Evolutionary conservation across 805 yeast genomes (phyloP), one percentile per base, ranked within the genome.

Genomic region (Huiozyma naganishii): DNA sequence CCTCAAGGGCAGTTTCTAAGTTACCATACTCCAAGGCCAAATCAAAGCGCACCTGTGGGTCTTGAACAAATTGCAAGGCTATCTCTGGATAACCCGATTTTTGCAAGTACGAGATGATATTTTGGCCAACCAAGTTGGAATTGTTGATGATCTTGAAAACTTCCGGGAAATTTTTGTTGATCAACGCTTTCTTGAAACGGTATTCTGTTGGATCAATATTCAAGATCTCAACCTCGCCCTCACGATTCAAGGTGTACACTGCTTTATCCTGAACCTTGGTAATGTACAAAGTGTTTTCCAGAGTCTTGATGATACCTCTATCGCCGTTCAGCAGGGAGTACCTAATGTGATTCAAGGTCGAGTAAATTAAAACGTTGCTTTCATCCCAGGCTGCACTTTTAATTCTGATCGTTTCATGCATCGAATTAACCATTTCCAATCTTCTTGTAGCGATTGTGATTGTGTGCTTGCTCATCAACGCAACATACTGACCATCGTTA

Each of bases 311-410:
- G 41, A 92, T 88, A 57, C 99, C 99, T 54, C 71, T 78, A 62
- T 94, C 98, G 56, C 98, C 98, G 59, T 89, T 92, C 59, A 90
- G 71, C 58, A 92, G 71, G 39, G 90, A 82, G 66, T 90, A 92
- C 68, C 90, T 92, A 67, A 94, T 83, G 64, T 92, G 99, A 68
- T 90, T 90, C 64, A 92, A 73, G 6, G 99, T 92, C 17, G 97
- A 83, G 67, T 90, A 92, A 52, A 92, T 73, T 62, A 92, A 74
- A 30, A 94, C 95, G 42, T 90, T 90, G 40, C 84, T 71, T 54
- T 88, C 96, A 64, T 92, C 97, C 97, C 97, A 92, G 13, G 95
- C 86, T 39, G 96, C 97, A 68, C 94, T 80, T 70, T 92, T 92
- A 58, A 92, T 87, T 63, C 98, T 74, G 53, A 92, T 92, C 4